phyloP scores from a whole-genome alignment of 306 rosid genomes.

The Abrus pulchellus region DNA sequence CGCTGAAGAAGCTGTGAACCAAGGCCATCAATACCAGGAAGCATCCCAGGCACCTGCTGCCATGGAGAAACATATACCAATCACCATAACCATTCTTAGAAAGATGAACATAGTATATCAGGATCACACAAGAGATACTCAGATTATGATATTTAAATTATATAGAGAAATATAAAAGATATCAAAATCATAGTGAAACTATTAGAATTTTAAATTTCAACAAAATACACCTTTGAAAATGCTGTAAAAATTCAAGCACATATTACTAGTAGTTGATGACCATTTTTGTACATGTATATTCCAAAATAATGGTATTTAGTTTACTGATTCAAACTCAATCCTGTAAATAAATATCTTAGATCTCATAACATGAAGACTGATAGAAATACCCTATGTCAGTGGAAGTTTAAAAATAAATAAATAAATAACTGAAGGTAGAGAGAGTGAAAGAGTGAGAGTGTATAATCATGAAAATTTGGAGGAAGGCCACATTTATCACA shows the following conservation, averaged over 20 bases:
- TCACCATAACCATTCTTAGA: not conserved
- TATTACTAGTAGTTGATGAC: not conserved
- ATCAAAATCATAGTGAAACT: not conserved
- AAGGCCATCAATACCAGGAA: constrained; percentile 82
- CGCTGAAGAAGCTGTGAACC: constrained; percentile 82
- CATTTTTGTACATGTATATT: not conserved
- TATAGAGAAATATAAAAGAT: not conserved
- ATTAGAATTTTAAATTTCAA: not conserved
- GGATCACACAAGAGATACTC: not conserved
- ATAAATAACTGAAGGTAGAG: not conserved
- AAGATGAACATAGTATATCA: not conserved
- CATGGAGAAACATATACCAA: constrained; percentile 20
- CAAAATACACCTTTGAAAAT: not conserved
- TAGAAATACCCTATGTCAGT: not conserved
- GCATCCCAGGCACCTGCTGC: constrained; percentile 65
- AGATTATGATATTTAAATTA: not conserved
- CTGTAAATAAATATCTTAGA: not conserved
- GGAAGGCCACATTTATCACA: not conserved
- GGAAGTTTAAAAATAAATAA: not conserved
- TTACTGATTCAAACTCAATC: not conserved
- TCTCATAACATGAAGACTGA: not conserved
- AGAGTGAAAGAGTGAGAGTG: not conserved
- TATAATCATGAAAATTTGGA: not conserved
- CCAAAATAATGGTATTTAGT: not conserved
- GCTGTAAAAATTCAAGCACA: not conserved